phyloP scores from a whole-genome alignment of 495 filamentous ascomycete genomes.

The Podospora bellae-mahoneyi region DNA sequence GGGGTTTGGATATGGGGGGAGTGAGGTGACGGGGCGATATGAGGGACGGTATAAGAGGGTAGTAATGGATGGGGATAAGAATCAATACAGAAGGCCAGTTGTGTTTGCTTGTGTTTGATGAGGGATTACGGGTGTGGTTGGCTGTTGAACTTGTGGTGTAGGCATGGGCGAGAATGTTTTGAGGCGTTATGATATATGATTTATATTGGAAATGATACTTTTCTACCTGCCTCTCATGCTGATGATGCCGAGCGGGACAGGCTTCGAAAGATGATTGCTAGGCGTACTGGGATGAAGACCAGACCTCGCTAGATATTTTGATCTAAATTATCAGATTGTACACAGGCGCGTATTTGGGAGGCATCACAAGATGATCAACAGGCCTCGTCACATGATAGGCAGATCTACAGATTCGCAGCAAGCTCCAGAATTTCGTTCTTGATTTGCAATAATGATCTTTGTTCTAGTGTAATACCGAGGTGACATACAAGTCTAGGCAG shows the following conservation, averaged over 20 bases:
- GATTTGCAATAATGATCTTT: no score
- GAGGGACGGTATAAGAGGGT: background rate
- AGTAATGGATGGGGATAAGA: background rate
- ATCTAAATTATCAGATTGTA: no score
- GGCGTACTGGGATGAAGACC: no score
- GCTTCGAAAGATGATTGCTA: no score
- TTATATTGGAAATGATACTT: constrained; percentile 30
- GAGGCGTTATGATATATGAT: constrained; percentile 32
- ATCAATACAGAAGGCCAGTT: background rate
- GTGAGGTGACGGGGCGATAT: constrained; percentile 6
- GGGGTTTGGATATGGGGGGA: background rate
- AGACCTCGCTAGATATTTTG: no score
- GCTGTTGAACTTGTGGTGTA: background rate
- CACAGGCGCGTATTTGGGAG: no score
- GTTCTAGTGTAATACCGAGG: background rate
- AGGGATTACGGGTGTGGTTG: background rate
- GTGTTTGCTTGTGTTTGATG: background rate
- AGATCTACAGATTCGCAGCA: no score
- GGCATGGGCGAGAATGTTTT: constrained; percentile 15
- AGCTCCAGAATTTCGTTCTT: no score
- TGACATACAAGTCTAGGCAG: background rate
- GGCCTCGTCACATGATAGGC: no score
- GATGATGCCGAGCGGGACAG: no score
- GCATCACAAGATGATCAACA: no score
- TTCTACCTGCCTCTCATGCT: background rate